Conservation (phyloP, 768 basidiomycete genomes). For the Tremella yokohamensis region DNA sequence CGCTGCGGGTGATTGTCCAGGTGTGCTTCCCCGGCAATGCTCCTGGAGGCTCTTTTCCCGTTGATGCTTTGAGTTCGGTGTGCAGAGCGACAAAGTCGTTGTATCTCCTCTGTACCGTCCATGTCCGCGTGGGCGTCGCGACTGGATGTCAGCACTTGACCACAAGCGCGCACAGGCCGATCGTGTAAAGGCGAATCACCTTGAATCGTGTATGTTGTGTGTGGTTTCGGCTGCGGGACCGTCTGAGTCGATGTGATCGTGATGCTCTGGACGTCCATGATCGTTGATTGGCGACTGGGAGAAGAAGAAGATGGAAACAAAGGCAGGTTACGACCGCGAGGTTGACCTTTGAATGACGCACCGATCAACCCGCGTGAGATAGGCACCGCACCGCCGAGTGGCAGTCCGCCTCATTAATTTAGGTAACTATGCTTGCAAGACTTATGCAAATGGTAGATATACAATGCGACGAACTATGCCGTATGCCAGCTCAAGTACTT, state of each 20-base stretch:
- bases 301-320: background rate
- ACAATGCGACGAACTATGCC: too few relatives aligned
- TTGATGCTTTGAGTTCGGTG: slow-evolving; percentile 71
- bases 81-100: slow-evolving; percentile 89
- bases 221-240: slow-evolving; percentile 39
- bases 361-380: too few relatives aligned
- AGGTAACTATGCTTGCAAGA: too few relatives aligned
- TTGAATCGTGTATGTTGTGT: slow-evolving; percentile 48
- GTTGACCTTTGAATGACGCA: too few relatives aligned
- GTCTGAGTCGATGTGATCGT: slow-evolving; percentile 47
- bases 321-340: too few relatives aligned
- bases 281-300: slow-evolving; percentile 6
- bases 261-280: slow-evolving; percentile 48
- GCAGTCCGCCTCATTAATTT: too few relatives aligned
- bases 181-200: slow-evolving; percentile 20
- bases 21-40: slow-evolving; percentile 81
- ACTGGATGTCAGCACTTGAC: slow-evolving; percentile 52
- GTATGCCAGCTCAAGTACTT: too few relatives aligned
- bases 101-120: slow-evolving; percentile 92
- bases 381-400: too few relatives aligned
- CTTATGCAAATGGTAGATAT: too few relatives aligned
- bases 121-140: slow-evolving; percentile 81
- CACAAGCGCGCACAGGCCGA: background rate
- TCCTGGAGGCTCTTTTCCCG: slow-evolving; percentile 72
- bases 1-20: slow-evolving; percentile 61